A percentile compares a stretch with the other conserved stretches of the same genome.
These are phyloP conservation scores for Allium fistulosum DNA, from an alignment of 106 monocot genomes.

Conservation along the genomic window DNA sequence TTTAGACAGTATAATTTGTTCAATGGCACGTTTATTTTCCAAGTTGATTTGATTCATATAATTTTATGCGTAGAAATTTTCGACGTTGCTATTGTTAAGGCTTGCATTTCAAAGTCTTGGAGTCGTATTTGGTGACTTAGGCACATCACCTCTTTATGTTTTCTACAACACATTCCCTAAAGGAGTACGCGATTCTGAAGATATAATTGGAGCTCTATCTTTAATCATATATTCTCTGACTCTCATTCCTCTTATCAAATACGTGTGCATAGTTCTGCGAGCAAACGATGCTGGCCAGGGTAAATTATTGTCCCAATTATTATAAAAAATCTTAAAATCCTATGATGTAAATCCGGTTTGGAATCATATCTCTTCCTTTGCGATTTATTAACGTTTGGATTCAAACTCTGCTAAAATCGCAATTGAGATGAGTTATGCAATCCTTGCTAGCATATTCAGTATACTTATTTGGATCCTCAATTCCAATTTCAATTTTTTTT, in stretches of 20 bases:
- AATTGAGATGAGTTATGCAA: too few relatives aligned
- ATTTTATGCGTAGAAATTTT: constrained; percentile 45
- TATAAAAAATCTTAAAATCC: too few relatives aligned
- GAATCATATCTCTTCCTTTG: too few relatives aligned
- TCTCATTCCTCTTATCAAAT: constrained; percentile 82
- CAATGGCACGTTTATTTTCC: not conserved
- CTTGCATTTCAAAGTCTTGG: constrained; percentile 90
- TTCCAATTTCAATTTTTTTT: too few relatives aligned
- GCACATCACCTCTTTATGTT: constrained; percentile 90
- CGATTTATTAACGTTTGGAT: too few relatives aligned
- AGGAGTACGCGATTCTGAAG: constrained; percentile 62
- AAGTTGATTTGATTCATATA: not conserved
- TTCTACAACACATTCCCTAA: constrained; percentile 86
- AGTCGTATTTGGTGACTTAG: constrained; percentile 94
- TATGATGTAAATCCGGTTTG: too few relatives aligned
- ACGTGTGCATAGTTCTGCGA: constrained; percentile 74
- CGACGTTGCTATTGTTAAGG: constrained; percentile 44
- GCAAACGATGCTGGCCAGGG: constrained; percentile 97
- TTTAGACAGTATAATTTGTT: not conserved
- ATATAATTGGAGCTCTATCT: constrained; percentile 91
- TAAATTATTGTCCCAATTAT: constrained; percentile 10
- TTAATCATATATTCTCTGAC: constrained; percentile 91
- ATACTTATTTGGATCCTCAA: too few relatives aligned
- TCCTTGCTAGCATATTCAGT: too few relatives aligned
- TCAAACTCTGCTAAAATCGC: too few relatives aligned